A percentile compares a stretch with the other conserved stretches of the same genome.
phyloP scores from a whole-genome alignment of 768 basidiomycete species.

The Suillus variegatus region DNA sequence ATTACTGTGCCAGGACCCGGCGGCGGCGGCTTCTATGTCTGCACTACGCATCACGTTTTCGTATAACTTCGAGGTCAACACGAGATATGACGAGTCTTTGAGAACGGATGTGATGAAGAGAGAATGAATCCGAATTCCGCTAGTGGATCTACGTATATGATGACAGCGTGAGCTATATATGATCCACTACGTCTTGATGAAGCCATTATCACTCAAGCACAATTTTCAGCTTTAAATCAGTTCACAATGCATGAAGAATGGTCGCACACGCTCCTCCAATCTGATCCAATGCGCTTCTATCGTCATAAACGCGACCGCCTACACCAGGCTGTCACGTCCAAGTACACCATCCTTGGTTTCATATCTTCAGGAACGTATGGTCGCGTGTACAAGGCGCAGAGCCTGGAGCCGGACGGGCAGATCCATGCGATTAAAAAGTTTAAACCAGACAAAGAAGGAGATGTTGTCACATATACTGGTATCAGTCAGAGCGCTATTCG shows the following conservation, averaged over 20 bases:
- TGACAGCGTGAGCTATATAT: background rate
- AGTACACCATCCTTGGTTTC: constrained; percentile 93
- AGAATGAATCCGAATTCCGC: background rate
- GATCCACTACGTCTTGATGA: background rate
- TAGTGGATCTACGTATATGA: background rate
- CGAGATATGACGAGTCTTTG: background rate
- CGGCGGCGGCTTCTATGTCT: background rate
- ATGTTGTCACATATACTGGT: constrained; percentile 92
- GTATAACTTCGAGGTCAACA: background rate
- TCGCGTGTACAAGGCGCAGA: constrained; percentile 95
- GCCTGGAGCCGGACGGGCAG: constrained; percentile 63
- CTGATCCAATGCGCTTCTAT: constrained; percentile 86
- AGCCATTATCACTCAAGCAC: background rate
- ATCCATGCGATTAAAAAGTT: constrained; percentile 99
- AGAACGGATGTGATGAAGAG: background rate
- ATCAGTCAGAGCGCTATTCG: constrained; percentile 97
- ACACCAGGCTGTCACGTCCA: constrained; percentile 68
- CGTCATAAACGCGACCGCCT: constrained; percentile 74
- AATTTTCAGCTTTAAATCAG: background rate
- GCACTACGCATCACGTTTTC: background rate
- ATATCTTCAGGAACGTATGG: constrained; percentile 99
- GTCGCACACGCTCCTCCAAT: constrained; percentile 35
- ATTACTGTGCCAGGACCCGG: background rate
- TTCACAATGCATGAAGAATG: constrained; percentile 37
- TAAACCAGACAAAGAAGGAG: constrained; percentile 99